These are phyloP conservation scores for Chlorella sp. DNA, from an alignment of 139 green algal genomes.

Conservation along the genomic window DNA sequence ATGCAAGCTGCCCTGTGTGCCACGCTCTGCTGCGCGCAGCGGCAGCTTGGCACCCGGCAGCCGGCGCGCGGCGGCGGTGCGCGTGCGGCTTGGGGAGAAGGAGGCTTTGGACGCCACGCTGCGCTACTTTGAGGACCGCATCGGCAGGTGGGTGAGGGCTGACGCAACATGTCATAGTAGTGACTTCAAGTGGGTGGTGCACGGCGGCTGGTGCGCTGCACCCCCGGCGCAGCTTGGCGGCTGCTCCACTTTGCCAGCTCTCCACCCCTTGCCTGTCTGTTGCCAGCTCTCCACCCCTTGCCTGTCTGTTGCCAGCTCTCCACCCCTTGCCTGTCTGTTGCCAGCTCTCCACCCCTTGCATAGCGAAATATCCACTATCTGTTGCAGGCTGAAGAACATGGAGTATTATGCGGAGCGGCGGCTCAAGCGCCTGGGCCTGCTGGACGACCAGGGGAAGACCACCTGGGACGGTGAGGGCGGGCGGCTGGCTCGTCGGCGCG, in stretches of 20 bases:
- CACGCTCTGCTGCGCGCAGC: not conserved
- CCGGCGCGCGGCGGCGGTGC: slow-evolving; percentile 55
- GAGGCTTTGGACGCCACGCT: slow-evolving; percentile 73
- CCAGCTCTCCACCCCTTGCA: not conserved
- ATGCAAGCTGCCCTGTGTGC: not conserved
- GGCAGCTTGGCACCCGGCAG: slow-evolving; percentile 40
- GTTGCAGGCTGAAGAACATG: slow-evolving; percentile 51
- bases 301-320: too few species aligned
- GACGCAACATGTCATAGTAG: not conserved
- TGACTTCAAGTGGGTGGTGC: too few species aligned
- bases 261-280: not conserved
- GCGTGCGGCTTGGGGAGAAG: slow-evolving; percentile 80
- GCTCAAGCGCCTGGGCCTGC: slow-evolving; percentile 80
- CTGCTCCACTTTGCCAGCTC: not conserved
- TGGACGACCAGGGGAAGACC: slow-evolving; percentile 80
- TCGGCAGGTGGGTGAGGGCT: slow-evolving; percentile 28
- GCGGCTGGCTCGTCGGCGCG: not conserved
- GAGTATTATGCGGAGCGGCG: slow-evolving; percentile 88
- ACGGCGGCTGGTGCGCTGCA: too few species aligned
- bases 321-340: not conserved
- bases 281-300: not conserved
- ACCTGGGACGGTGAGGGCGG: slow-evolving; percentile 34
- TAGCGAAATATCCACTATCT: not conserved
- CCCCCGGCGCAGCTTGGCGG: too few species aligned
- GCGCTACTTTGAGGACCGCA: slow-evolving; percentile 76